phyloP scores from a whole-genome alignment of 139 green algal genomes.

The Mesotaenium endlicherianum region DNA sequence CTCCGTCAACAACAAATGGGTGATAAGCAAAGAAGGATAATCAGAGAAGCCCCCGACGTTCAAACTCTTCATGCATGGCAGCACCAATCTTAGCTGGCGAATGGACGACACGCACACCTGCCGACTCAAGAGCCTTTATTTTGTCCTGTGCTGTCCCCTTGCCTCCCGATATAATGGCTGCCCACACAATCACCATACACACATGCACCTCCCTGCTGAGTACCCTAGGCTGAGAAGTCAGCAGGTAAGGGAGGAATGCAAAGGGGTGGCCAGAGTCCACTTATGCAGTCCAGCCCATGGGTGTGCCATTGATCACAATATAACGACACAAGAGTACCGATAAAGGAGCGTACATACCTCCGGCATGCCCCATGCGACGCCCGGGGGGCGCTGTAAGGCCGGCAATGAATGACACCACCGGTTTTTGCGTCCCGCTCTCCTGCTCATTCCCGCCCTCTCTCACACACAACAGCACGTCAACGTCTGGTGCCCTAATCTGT shows the following conservation, averaged over 20 bases:
- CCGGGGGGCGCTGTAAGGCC: constrained; percentile 94
- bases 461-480: too few relatives aligned
- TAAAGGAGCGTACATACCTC: constrained; percentile 52
- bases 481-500: not conserved
- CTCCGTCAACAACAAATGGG: too few relatives aligned
- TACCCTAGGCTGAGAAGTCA: too few relatives aligned
- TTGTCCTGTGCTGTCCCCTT: constrained; percentile 95
- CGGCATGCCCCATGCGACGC: constrained; percentile 95
- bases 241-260: too few relatives aligned
- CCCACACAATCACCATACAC: not conserved
- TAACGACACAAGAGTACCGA: not conserved
- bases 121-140: constrained; percentile 87
- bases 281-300: not conserved
- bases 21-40: too few relatives aligned
- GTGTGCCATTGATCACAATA: not conserved
- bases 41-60: constrained; percentile 66
- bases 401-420: constrained; percentile 98
- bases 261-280: not conserved
- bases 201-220: too few relatives aligned
- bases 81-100: constrained; percentile 85
- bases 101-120: constrained; percentile 80
- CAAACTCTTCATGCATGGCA: constrained; percentile 76
- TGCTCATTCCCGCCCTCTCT: too few relatives aligned
- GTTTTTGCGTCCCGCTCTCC: constrained; percentile 84
- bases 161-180: constrained; percentile 88